phyloP scores from a whole-genome alignment of 306 rosid species.

The Boehmeria nivea region DNA sequence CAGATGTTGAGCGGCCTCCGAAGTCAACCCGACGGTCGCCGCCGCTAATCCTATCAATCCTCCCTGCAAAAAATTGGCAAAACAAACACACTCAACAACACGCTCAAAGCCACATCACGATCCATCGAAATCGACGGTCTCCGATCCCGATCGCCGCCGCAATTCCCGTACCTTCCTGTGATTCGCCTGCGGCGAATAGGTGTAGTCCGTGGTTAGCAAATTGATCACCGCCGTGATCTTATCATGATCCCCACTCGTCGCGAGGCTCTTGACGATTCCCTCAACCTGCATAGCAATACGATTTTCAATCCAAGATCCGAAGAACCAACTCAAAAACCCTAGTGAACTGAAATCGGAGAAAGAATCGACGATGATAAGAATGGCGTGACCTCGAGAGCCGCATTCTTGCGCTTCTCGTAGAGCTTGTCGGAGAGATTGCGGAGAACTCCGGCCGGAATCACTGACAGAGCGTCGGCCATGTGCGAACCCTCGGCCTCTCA shows the following conservation, averaged over 20 bases:
- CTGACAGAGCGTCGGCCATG: constrained; percentile 72
- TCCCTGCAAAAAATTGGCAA: constrained; percentile 48
- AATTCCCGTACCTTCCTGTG: constrained; percentile 68
- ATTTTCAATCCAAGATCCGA: constrained; percentile 20
- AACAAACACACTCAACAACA: not conserved
- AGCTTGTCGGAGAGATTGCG: constrained; percentile 96
- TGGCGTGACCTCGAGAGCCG: constrained; percentile 75
- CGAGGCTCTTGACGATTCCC: constrained; percentile 85
- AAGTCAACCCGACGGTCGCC: constrained; percentile 94
- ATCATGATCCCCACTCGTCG: constrained; percentile 69
- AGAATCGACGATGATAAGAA: constrained; percentile 8
- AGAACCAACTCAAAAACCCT: constrained; percentile 31
- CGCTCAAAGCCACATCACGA: constrained; percentile 17
- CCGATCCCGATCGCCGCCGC: not conserved
- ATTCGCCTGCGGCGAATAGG: constrained; percentile 77
- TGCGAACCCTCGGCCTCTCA: constrained; percentile 15
- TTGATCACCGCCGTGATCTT: constrained; percentile 78
- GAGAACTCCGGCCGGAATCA: constrained; percentile 64
- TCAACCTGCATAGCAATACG: constrained; percentile 53
- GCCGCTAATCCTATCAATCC: constrained; percentile 99
- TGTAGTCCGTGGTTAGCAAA: constrained; percentile 65
- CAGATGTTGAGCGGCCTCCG: constrained; percentile 91
- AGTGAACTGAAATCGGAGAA: constrained; percentile 28
- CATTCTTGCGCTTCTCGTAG: constrained; percentile 98
- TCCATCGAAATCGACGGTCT: constrained; percentile 2